A percentile compares a stretch with the other conserved stretches of the same genome.
phyloP scores from a whole-genome alignment of 169 alveolate species.

The Cryptosporidium ubiquitum region DNA sequence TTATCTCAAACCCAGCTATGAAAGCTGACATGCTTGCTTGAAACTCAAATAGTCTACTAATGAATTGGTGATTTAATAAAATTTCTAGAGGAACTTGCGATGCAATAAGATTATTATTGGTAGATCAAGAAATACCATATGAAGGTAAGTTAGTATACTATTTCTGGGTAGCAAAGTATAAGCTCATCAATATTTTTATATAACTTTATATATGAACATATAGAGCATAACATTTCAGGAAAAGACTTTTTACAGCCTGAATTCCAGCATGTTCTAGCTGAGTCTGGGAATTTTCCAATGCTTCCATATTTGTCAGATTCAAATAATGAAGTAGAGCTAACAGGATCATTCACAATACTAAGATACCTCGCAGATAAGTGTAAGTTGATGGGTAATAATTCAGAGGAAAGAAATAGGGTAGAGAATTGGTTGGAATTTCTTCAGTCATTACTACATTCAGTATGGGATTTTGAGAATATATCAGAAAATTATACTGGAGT shows the following conservation, averaged over 20 bases:
- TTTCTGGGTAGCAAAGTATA: too few species aligned
- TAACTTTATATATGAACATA: too few species aligned
- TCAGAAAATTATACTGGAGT: conserved; percentile 8
- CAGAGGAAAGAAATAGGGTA: conserved; percentile 1
- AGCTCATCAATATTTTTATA: too few species aligned
- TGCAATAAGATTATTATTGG: conserved; percentile 38
- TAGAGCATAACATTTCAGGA: conserved; percentile 59
- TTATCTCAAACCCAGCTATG: background rate
- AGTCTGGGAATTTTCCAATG: conserved; percentile 70
- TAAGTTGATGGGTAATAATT: conserved; percentile 45
- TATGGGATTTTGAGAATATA: conserved; percentile 54
- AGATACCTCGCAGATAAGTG: conserved; percentile 59
- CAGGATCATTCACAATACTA: conserved; percentile 70
- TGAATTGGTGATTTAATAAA: background rate
- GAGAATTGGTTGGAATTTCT: conserved; percentile 69
- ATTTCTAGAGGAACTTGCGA: conserved; percentile 65
- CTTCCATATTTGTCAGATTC: conserved; percentile 69
- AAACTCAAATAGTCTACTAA: too few species aligned
- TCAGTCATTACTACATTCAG: conserved; percentile 22
- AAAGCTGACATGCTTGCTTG: too few species aligned
- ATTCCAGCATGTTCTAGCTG: conserved; percentile 41
- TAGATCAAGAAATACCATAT: conserved; percentile 58
- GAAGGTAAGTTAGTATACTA: conserved; percentile 11
- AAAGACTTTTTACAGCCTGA: conserved; percentile 64
- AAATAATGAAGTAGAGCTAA: conserved; percentile 41